phyloP scores from a whole-genome alignment of 2,329 filamentous ascomycete species.

The Fusarium coffeatum region DNA sequence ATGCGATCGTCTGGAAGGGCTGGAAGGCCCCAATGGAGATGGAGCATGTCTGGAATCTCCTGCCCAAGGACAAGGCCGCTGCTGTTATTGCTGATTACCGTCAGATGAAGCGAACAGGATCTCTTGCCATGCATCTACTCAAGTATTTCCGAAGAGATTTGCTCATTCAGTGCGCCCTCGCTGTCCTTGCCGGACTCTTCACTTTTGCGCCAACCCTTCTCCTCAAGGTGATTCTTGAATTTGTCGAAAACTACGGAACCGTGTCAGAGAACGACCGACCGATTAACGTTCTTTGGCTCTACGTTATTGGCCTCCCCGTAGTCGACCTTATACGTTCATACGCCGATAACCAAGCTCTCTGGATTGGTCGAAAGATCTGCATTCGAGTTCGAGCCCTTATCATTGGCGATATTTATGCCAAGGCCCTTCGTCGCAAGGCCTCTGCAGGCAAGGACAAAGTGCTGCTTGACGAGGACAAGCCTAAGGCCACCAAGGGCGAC shows the following conservation, averaged over 20 bases:
- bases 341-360: constrained; percentile 86
- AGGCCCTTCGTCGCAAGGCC: constrained; percentile 91
- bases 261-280: constrained; percentile 76
- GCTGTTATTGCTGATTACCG: constrained; percentile 84
- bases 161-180: constrained; percentile 82
- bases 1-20: constrained; percentile 87
- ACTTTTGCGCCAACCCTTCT: constrained; percentile 93
- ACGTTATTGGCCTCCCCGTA: constrained; percentile 88
- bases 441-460: constrained; percentile 80
- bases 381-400: constrained; percentile 94
- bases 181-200: constrained; percentile 81
- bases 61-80: constrained; percentile 88
- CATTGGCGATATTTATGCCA: constrained; percentile 96
- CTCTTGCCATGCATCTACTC: constrained; percentile 82
- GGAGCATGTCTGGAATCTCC: constrained; percentile 89
- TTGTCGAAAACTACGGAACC: constrained; percentile 83
- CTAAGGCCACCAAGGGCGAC: constrained; percentile 52
- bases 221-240: constrained; percentile 90
- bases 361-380: constrained; percentile 93
- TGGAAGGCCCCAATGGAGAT: constrained; percentile 88
- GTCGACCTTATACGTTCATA: constrained; percentile 85
- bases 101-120: constrained; percentile 83
- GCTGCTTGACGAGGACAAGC: constrained; percentile 65
- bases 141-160: constrained; percentile 85
- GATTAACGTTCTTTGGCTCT: constrained; percentile 92